These are phyloP conservation scores for Tetracladium setigerum DNA, from an alignment of 495 filamentous ascomycete genomes.

Conservation along the genomic window DNA sequence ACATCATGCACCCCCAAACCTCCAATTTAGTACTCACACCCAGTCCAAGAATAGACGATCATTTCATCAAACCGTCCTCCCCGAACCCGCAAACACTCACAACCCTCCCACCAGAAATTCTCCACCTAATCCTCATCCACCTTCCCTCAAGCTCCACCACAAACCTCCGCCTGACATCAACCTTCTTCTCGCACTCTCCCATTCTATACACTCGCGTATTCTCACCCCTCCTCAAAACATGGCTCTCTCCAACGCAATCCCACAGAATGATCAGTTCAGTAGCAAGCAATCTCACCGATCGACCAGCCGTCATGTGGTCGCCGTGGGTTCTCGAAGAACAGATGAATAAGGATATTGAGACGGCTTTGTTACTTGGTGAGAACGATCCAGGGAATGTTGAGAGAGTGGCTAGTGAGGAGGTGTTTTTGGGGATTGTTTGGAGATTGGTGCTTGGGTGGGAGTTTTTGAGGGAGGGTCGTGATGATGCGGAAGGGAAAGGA, in stretches of 20 bases:
- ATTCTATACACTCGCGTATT: slow-evolving; percentile 5
- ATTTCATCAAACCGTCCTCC: too few relatives aligned
- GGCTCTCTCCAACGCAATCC: slow-evolving; percentile 7
- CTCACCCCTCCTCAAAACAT: slow-evolving; percentile 8
- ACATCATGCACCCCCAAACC: too few relatives aligned
- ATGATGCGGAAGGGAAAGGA: not conserved
- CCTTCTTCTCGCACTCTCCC: slow-evolving; percentile 1
- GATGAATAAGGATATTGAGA: not conserved
- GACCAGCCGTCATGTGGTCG: slow-evolving; percentile 16
- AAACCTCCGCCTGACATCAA: not conserved
- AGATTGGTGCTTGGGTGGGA: slow-evolving; percentile 3
- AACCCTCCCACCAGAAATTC: slow-evolving; percentile 4
- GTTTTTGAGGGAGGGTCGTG: not conserved
- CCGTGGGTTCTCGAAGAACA: slow-evolving; percentile 10
- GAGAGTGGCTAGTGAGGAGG: slow-evolving; percentile 1
- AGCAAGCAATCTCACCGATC: slow-evolving; percentile 1
- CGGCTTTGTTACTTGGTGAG: not conserved
- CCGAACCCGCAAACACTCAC: too few relatives aligned
- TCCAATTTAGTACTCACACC: too few relatives aligned
- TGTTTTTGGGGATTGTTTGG: slow-evolving; percentile 11
- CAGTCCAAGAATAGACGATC: too few relatives aligned
- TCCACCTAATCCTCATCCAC: slow-evolving; percentile 7
- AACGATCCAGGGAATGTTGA: not conserved
- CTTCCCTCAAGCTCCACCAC: slow-evolving; percentile 6
- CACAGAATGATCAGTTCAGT: slow-evolving; percentile 6